These are phyloP conservation scores for Lachancea dasiensis DNA, from an alignment of 805 yeast species.

Conservation along the genomic window DNA sequence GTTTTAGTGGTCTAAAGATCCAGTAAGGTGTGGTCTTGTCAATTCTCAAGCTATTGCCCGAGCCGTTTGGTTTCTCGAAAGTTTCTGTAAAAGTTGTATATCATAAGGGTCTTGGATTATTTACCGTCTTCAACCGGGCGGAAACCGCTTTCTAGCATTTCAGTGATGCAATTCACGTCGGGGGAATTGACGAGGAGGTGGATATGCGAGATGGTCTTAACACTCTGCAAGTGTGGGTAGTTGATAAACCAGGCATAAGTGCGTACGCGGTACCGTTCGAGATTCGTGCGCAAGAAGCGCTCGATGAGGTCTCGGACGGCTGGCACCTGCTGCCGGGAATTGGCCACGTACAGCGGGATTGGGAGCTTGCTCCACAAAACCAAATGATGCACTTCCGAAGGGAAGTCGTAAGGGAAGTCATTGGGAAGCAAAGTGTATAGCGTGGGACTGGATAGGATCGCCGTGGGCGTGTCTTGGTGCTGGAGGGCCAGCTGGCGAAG, in stretches of 20 bases:
- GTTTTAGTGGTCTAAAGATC: too few relatives aligned
- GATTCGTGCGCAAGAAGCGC: conserved; percentile 42
- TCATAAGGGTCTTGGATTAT: neutral
- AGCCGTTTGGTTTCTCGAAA: too few relatives aligned
- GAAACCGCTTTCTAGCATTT: neutral
- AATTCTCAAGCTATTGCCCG: too few relatives aligned
- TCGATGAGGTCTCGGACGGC: conserved; percentile 42
- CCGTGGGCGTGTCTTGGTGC: conserved; percentile 23
- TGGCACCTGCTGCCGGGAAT: conserved; percentile 29
- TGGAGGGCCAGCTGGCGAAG: conserved; percentile 20
- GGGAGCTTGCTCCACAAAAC: conserved; percentile 62
- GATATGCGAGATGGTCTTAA: conserved; percentile 60
- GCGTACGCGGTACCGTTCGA: conserved; percentile 35
- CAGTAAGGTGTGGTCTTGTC: too few relatives aligned
- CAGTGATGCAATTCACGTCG: neutral
- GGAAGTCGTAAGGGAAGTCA: conserved; percentile 64
- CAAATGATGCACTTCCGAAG: conserved; percentile 45
- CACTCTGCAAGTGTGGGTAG: conserved; percentile 65
- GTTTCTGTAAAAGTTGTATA: too few relatives aligned
- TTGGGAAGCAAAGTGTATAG: conserved; percentile 43
- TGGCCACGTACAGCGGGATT: conserved; percentile 41
- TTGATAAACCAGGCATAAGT: conserved; percentile 63
- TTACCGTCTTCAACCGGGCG: neutral
- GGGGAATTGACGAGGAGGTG: conserved; percentile 47
- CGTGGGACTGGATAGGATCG: conserved; percentile 18